Percentiles rank a stretch among this genome's conserved stretches.
phyloP scores from a whole-genome alignment of 257 asterid genomes.

The Euphrasia confusa region DNA sequence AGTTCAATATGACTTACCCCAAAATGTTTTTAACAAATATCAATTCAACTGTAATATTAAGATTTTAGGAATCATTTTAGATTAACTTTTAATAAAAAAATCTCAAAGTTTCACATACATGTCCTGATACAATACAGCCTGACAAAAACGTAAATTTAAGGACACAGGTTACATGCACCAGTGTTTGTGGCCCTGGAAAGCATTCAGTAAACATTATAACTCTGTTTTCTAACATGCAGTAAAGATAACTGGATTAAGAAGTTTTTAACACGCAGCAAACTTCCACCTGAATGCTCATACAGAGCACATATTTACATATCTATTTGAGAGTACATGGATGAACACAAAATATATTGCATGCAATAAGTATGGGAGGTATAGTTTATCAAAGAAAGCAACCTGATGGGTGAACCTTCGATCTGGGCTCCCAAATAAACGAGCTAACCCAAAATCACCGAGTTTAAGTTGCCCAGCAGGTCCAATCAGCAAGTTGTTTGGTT shows the following conservation, averaged over 20 bases:
- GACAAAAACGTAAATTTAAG: background rate
- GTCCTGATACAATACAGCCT: background rate
- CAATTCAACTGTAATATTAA: slow-evolving; percentile 15
- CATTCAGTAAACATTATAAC: background rate
- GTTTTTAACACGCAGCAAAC: background rate
- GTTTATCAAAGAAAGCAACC: slow-evolving; percentile 38
- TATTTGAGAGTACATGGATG: background rate
- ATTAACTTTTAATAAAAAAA: background rate
- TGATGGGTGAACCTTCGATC: slow-evolving; percentile 95
- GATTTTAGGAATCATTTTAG: background rate
- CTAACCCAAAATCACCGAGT: slow-evolving; percentile 97
- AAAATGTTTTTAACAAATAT: background rate
- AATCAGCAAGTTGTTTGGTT: slow-evolving; percentile 92
- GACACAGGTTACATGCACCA: too few relatives aligned
- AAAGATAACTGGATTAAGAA: slow-evolving; percentile 1
- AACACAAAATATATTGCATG: background rate
- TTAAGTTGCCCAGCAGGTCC: slow-evolving; percentile 90
- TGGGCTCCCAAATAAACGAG: slow-evolving; percentile 96
- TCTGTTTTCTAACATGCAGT: background rate
- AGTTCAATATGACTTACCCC: slow-evolving; percentile 23
- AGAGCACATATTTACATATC: background rate
- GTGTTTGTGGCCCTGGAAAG: too few relatives aligned
- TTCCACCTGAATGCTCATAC: background rate
- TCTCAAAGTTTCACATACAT: background rate
- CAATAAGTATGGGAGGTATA: slow-evolving; percentile 16